These are phyloP conservation scores for Cucumis hystrix DNA, from an alignment of 306 rosid species.

Conservation along the genomic window DNA sequence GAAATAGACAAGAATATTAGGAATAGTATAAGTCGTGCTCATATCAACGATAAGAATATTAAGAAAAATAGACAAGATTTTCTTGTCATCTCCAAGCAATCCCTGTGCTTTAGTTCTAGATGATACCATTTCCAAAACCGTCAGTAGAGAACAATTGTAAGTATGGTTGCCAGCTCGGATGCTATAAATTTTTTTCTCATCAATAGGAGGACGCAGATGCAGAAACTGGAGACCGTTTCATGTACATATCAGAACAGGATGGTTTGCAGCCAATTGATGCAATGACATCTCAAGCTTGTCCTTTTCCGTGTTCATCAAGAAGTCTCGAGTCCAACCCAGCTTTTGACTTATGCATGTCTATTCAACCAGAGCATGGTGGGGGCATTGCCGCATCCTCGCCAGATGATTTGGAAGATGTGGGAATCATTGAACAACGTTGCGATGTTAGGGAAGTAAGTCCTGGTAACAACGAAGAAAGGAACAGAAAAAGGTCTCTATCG, in stretches of 20 bases:
- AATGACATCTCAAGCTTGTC: constrained; percentile 39
- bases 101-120: neutral
- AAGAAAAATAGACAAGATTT: neutral
- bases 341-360: constrained; percentile 23
- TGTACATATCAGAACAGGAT: constrained; percentile 33
- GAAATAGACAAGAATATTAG: neutral
- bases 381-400: constrained; percentile 21
- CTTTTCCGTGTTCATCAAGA: constrained; percentile 28
- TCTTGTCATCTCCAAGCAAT: neutral
- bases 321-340: constrained; percentile 24
- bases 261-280: constrained; percentile 43
- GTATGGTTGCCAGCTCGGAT: neutral
- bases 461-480: constrained; percentile 21
- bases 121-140: neutral
- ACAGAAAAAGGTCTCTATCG: constrained; percentile 10
- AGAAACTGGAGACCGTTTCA: constrained; percentile 44
- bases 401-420: constrained; percentile 35
- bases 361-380: constrained; percentile 15
- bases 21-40: neutral
- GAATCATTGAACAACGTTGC: constrained; percentile 25
- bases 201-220: constrained; percentile 50
- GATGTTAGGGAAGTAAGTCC: constrained; percentile 22
- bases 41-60: neutral
- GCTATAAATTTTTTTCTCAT: neutral
- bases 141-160: neutral